Evolutionary conservation across 257 asterid genomes (phyloP).

Genomic region (Galeopsis tetrahit): DNA sequence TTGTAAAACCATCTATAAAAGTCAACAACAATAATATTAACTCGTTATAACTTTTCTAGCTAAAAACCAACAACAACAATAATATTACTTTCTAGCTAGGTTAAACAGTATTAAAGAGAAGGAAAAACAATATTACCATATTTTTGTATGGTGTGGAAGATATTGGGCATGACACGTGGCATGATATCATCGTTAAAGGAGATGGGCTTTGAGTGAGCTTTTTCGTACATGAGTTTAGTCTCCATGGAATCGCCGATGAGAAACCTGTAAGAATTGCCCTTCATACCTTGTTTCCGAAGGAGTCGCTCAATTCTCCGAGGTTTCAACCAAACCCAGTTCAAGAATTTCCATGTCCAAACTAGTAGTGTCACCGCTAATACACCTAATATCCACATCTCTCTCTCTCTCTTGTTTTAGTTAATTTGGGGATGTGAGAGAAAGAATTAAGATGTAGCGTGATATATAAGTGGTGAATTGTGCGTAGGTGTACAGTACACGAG

Average conservation of each 20-base stretch:
- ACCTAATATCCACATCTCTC: constrained; percentile 11
- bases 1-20: too few relatives aligned
- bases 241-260: neutral
- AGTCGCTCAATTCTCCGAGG: constrained; percentile 10
- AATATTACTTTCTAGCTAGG: too few relatives aligned
- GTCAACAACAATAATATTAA: too few relatives aligned
- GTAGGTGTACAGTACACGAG: neutral
- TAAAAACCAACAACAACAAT: too few relatives aligned
- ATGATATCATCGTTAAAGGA: constrained; percentile 3
- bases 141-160: neutral
- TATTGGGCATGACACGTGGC: constrained; percentile 35
- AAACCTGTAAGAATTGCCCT: neutral
- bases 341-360: constrained; percentile 17
- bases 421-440: neutral
- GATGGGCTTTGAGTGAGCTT: constrained; percentile 20
- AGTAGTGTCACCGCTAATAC: neutral
- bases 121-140: constrained; percentile 8
- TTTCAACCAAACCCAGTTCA: constrained; percentile 30
- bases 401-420: neutral
- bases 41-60: too few relatives aligned
- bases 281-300: neutral
- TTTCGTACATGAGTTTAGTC: neutral
- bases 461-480: neutral
- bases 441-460: neutral
- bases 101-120: too few relatives aligned